Conservation (phyloP, 306 rosid species). For the Urtica urens region DNA sequence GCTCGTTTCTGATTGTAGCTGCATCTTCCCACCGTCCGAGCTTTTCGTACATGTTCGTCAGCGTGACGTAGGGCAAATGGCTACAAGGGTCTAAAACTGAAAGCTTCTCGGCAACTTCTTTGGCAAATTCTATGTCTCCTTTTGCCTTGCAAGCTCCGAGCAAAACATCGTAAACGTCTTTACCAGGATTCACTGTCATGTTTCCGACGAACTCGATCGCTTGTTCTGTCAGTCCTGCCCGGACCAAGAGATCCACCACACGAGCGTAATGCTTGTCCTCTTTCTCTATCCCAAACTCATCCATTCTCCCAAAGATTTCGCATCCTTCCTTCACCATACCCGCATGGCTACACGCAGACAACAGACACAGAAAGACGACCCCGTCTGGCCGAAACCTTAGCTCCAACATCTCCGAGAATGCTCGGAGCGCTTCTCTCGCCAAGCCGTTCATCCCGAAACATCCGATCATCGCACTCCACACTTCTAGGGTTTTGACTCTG, state of each 20-base stretch:
- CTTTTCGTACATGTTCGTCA: conserved; percentile 69
- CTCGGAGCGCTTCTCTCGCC: conserved; percentile 43
- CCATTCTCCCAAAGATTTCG: conserved; percentile 45
- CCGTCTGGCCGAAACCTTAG: conserved; percentile 36
- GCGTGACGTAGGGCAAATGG: conserved; percentile 48
- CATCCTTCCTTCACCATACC: conserved; percentile 51
- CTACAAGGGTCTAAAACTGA: conserved; percentile 47
- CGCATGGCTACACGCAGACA: conserved; percentile 69
- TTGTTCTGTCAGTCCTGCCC: conserved; percentile 52
- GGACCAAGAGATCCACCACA: conserved; percentile 69
- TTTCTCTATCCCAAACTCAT: conserved; percentile 40
- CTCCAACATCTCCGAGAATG: conserved; percentile 39
- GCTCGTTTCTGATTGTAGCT: conserved; percentile 44
- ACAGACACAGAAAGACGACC: conserved; percentile 39
- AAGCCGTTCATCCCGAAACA: conserved; percentile 65
- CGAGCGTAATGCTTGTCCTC: conserved; percentile 59
- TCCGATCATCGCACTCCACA: conserved; percentile 65
- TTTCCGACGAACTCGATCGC: conserved; percentile 42
- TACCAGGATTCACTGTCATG: conserved; percentile 67
- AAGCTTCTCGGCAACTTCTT: conserved; percentile 54
- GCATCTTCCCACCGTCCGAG: conserved; percentile 65
- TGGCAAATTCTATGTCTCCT: conserved; percentile 48
- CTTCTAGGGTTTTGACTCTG: conserved; percentile 30
- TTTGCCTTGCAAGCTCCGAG: conserved; percentile 74
- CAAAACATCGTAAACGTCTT: conserved; percentile 66